These are phyloP conservation scores for Aspergillus puulaauensis DNA, from an alignment of 2,329 filamentous ascomycete genomes.

Conservation along the genomic window DNA sequence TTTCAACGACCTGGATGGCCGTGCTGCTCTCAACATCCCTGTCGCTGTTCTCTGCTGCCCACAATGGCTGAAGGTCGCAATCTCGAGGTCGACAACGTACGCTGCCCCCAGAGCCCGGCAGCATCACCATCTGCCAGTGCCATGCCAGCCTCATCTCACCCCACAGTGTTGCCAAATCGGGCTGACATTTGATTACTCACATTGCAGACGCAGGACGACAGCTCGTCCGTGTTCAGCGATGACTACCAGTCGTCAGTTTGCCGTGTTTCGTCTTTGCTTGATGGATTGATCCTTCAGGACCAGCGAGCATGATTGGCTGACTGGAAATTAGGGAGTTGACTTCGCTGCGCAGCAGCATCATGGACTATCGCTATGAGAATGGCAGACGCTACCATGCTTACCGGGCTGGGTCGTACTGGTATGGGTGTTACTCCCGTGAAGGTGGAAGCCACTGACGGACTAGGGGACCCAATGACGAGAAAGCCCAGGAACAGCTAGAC, in stretches of 20 bases:
- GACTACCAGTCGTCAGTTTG: conserved; percentile 5
- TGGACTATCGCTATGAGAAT: conserved; percentile 28
- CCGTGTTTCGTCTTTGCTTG: not conserved
- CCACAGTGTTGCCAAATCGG: not conserved
- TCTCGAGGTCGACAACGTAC: not conserved
- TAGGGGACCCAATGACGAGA: conserved; percentile 23
- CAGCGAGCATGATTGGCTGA: not conserved
- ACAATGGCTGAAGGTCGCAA: not conserved
- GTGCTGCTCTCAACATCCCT: not conserved
- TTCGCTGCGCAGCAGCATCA: conserved; percentile 17
- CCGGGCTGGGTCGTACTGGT: conserved; percentile 26
- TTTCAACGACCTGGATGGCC: no score
- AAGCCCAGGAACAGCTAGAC: conserved; percentile 20
- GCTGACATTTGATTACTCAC: not conserved
- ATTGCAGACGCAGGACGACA: not conserved
- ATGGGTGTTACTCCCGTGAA: not conserved
- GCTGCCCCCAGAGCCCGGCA: not conserved
- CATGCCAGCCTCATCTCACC: not conserved
- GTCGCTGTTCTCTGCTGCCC: not conserved
- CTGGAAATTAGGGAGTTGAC: not conserved
- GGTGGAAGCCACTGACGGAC: not conserved
- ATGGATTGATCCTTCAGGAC: not conserved
- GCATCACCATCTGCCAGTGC: no score
- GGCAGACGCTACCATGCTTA: conserved; percentile 35
- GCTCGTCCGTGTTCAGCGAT: conserved; percentile 3